Base-by-base conservation (phyloP, 306 rosid genomes). In the Fagus sylvatica region DNA sequence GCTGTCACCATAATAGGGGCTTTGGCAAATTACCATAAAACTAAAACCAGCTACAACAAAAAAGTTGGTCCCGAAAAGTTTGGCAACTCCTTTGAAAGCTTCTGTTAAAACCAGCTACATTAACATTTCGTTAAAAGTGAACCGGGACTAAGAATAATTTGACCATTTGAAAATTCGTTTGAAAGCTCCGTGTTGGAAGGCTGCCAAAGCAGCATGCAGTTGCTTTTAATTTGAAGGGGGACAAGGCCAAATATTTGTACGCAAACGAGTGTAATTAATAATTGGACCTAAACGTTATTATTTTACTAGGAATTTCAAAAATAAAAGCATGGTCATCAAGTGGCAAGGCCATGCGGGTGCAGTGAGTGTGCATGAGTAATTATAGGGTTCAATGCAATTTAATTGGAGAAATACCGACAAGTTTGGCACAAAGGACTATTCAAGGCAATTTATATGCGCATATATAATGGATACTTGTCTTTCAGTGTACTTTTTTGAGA, bases 121-220 rank as follows among this genome's bases (percentile, higher is more conserved):
- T 62, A 34, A 30, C 34, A 60, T 32, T 30, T 11, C 15, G 39
- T 60, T 60, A 60, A 62, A 46, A 39, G 19, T 34, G 4, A 13
- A 33, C 19, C 13, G 9, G 19, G 10, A 34, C 19, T 34, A 16
- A 32, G 41, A 6, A 34, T 34, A 34, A 36, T 34, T 33, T 13
- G 36, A 61, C 42, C 41, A 61, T 33, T 61, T 33, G 43, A 61
- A 59, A 17, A 37, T 36, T 65, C 49, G 2, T 65, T 22, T 37
- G 70, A 65, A 37, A 65, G 30, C 43, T 62, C 69, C 67, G 13
- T 67, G 28, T 55, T 65, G 70, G 75, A 79, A 75, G 80, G 84
- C 83, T 79, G 87, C 71, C 17, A 75, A 79, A 65, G 87, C 37
- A 71, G 32, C 7, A 57, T 46, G 16, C 32, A 69, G 56, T 69